Evolutionary conservation across 2,329 filamentous ascomycete species (phyloP).

Genomic region (Harringtonia aguacate): DNA sequence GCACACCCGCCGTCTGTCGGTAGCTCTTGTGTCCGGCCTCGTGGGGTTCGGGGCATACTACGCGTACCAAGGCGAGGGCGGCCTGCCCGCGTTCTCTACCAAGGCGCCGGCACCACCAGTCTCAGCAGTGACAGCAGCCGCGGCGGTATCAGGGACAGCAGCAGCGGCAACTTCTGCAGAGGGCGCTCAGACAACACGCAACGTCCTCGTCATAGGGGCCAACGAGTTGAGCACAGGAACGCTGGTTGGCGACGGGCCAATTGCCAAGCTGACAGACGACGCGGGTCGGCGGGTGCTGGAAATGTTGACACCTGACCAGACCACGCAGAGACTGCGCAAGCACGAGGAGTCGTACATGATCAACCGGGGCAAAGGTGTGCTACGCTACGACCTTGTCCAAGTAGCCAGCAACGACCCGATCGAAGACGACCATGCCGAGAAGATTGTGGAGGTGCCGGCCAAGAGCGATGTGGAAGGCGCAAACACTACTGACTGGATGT

Average conservation of each 20-base stretch:
- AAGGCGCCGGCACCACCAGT: slow-evolving; percentile 1
- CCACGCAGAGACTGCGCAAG: slow-evolving; percentile 75
- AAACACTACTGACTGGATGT: slow-evolving; percentile 86
- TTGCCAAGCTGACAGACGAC: slow-evolving; percentile 80
- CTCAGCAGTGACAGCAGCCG: slow-evolving; percentile 10
- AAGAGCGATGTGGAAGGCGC: slow-evolving; percentile 26
- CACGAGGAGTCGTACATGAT: slow-evolving; percentile 90
- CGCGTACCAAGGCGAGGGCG: slow-evolving; percentile 42
- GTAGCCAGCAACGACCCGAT: slow-evolving; percentile 95
- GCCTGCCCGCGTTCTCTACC: slow-evolving; percentile 5
- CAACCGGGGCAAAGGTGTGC: slow-evolving; percentile 78
- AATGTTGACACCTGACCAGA: slow-evolving; percentile 94
- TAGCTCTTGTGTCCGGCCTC: slow-evolving; percentile 57
- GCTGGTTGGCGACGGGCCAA: slow-evolving; percentile 72
- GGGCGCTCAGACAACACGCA: slow-evolving; percentile 32
- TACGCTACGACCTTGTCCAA: slow-evolving; percentile 90
- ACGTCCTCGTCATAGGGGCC: slow-evolving; percentile 77
- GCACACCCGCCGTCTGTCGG: slow-evolving; percentile 59
- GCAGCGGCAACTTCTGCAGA: neutral
- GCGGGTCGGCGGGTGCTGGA: slow-evolving; percentile 79
- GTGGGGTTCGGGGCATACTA: slow-evolving; percentile 73
- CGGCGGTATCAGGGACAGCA: neutral
- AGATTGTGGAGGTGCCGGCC: slow-evolving; percentile 83
- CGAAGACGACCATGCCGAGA: slow-evolving; percentile 96
- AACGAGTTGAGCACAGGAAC: slow-evolving; percentile 84